Evolutionary conservation across 495 filamentous ascomycete genomes (phyloP).

Genomic region (Peziza echinospora): DNA sequence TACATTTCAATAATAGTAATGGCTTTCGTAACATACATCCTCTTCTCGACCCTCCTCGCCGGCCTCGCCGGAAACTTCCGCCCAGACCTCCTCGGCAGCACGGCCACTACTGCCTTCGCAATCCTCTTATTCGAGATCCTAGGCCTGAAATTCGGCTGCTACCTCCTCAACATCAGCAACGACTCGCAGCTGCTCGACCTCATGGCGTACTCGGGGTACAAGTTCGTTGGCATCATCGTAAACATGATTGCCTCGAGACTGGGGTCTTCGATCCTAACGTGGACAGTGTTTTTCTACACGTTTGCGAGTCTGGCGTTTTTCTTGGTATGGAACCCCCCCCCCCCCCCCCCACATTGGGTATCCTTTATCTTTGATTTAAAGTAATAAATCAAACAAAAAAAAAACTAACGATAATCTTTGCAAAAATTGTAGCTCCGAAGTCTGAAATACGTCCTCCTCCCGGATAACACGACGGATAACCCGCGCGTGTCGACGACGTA

Average conservation of each 20-base stretch:
- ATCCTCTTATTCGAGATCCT: slow-evolving; percentile 73
- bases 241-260: slow-evolving; percentile 60
- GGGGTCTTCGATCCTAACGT: slow-evolving; percentile 61
- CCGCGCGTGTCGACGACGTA: slow-evolving; percentile 45
- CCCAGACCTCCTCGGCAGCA: slow-evolving; percentile 75
- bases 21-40: slow-evolving; percentile 92
- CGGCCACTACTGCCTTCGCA: slow-evolving; percentile 59
- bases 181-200: slow-evolving; percentile 73
- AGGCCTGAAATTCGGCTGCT: slow-evolving; percentile 74
- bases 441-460: slow-evolving; percentile 83
- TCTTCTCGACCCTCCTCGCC: slow-evolving; percentile 70
- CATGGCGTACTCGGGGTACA: slow-evolving; percentile 92
- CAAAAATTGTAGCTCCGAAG: slow-evolving; percentile 69
- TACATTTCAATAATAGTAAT: no score
- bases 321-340: slow-evolving; percentile 35
- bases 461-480: slow-evolving; percentile 48
- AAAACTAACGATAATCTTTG: no score
- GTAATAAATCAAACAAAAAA: slow-evolving; percentile 4
- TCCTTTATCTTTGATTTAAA: background rate
- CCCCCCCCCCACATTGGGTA: background rate
- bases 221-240: slow-evolving; percentile 89
- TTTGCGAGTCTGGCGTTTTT: slow-evolving; percentile 93
- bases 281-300: slow-evolving; percentile 73
- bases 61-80: slow-evolving; percentile 86
- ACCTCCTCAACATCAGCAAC: slow-evolving; percentile 79